Base-by-base conservation (phyloP, 2,329 filamentous ascomycete genomes). In the Talaromyces sp. region DNA sequence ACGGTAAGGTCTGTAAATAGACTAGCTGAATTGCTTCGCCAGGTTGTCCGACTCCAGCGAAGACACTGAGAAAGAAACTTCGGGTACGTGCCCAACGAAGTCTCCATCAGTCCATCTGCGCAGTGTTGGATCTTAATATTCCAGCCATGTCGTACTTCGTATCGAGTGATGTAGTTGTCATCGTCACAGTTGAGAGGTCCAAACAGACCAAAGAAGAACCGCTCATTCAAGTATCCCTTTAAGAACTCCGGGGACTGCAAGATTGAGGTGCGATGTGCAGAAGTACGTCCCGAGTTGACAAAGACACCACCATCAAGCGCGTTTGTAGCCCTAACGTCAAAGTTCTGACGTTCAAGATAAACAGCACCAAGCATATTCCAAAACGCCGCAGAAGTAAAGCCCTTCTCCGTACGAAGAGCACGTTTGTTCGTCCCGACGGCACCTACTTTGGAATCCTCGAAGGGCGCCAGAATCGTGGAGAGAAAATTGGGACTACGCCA, bases 311-410 rank as follows among this genome's bases (percentile, higher is more conserved):
- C 85, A 64, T 89, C 87, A 10, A 88, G 75, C 7, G 82, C 77
- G 66, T 84, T 85, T 7, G 83, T 83, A 0, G 84, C 78, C 0
- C 82, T 80, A 61, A 85, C 83, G 70, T 89, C 87, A 72, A 84
- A 89, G 70, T 88, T 88, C 72, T 88, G 85, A 0, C 86, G 83
- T 68, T 85, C 81, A 0, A 89, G 81, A 70, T 88, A 88, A n/a
- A 82, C 72, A 35, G 82, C 82, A 0, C 84, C 86, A 19, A 88
- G 76, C 70, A 87, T 82, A 73, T 88, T 87, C 72, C 80, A 81
- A 61, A 83, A 74, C 0, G 68, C 69, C 2, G 52, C 57, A 16
- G 67, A 64, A 58, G 50, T 67, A 62, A 65, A 69, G 47, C 56
- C 68, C 0, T 31, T 62, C 10, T 65, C 65, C 1, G 76, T 75